These are phyloP conservation scores for Fusarium duplospermum DNA, from an alignment of 2,329 filamentous ascomycete genomes.

Conservation along the genomic window DNA sequence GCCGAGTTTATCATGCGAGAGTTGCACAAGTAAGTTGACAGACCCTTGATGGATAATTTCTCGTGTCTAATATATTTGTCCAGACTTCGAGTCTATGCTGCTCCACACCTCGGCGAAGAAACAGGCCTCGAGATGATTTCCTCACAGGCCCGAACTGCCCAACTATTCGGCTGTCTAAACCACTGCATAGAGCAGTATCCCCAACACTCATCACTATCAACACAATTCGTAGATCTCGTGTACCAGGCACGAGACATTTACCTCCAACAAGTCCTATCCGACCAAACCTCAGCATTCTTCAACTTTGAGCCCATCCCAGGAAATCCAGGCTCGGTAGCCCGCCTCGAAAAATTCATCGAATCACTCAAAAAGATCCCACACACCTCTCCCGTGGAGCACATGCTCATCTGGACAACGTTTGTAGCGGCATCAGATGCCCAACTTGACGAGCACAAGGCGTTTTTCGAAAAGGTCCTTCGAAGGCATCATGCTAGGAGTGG, in stretches of 20 bases:
- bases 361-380: slow-evolving; percentile 35
- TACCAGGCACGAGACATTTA: slow-evolving; percentile 88
- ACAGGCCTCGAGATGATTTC: slow-evolving; percentile 41
- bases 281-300: slow-evolving; percentile 27
- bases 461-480: slow-evolving; percentile 34
- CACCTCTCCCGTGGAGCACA: slow-evolving; percentile 35
- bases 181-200: slow-evolving; percentile 71
- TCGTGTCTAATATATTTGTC: rapidly evolving
- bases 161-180: slow-evolving; percentile 39
- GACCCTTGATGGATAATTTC: rapidly evolving
- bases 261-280: slow-evolving; percentile 72
- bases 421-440: slow-evolving; percentile 42
- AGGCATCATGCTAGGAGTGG: slow-evolving; percentile 37
- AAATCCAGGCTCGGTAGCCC: slow-evolving; percentile 20
- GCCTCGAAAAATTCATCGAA: slow-evolving; percentile 43
- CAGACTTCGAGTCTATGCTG: slow-evolving; percentile 41
- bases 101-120: slow-evolving; percentile 41
- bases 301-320: neutral
- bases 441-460: slow-evolving; percentile 41
- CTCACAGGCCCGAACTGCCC: slow-evolving; percentile 28
- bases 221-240: slow-evolving; percentile 82
- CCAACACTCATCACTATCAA: slow-evolving; percentile 79
- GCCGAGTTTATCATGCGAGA: slow-evolving; percentile 39
- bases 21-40: slow-evolving; percentile 41
- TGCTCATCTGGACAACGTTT: slow-evolving; percentile 45